Evolutionary conservation across 2,329 filamentous ascomycete genomes (phyloP).

Genomic region (Talaromyces sp.): DNA sequence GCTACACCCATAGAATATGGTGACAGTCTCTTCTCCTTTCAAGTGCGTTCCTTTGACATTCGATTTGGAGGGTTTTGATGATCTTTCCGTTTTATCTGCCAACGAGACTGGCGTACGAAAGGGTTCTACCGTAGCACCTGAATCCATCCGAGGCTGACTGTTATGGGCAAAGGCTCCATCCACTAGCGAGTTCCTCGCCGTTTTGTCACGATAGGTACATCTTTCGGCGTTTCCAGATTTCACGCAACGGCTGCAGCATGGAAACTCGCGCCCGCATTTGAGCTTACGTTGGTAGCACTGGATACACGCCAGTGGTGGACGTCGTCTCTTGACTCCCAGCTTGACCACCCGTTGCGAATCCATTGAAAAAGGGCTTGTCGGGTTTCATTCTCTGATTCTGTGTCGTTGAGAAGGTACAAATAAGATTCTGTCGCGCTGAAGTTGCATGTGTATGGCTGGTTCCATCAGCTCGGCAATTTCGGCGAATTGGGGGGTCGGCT

Average conservation of each 20-base stretch:
- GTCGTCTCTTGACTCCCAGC: conserved; percentile 1
- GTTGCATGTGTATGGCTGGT: background rate
- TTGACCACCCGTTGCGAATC: background rate
- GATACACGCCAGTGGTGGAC: conserved; percentile 9
- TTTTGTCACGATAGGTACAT: conserved; percentile 7
- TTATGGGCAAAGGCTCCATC: background rate
- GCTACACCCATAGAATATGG: conserved; percentile 9
- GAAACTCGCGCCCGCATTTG: conserved; percentile 10
- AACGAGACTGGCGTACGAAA: background rate
- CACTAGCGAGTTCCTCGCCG: background rate
- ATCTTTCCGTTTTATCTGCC: background rate
- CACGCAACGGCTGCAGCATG: conserved; percentile 8
- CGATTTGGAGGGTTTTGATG: background rate
- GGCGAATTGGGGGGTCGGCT: conserved; percentile 3
- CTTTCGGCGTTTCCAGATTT: background rate
- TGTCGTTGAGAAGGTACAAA: background rate
- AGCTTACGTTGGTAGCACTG: conserved; percentile 11
- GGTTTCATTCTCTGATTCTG: background rate
- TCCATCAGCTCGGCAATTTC: conserved; percentile 3
- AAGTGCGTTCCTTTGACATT: background rate
- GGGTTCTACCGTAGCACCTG: background rate
- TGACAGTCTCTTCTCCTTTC: conserved; percentile 7
- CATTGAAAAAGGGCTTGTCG: background rate
- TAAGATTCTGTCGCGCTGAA: background rate
- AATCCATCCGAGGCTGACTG: background rate